Evolutionary conservation across 495 filamentous ascomycete species (phyloP).

Genomic region (Parathielavia appendiculata): DNA sequence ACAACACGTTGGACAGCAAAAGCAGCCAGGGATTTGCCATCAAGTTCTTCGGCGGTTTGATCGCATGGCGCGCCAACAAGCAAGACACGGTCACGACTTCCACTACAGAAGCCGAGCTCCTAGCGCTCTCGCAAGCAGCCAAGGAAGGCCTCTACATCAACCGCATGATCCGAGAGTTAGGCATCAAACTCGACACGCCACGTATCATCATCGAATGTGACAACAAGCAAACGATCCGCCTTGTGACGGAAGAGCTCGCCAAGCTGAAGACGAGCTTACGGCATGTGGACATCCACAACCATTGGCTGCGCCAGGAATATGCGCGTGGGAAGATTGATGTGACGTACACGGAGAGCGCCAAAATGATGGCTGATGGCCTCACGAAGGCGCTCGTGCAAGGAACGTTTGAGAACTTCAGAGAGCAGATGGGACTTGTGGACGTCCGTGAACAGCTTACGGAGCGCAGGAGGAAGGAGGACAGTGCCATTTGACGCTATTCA

Average conservation of each 20-base stretch:
- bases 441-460: background rate
- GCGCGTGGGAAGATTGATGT: background rate
- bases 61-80: conserved; percentile 26
- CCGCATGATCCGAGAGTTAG: background rate
- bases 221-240: background rate
- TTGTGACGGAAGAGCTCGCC: background rate
- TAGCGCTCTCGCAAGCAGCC: conserved; percentile 20
- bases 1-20: conserved; percentile 8
- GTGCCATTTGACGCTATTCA: background rate
- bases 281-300: background rate
- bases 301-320: background rate
- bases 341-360: background rate
- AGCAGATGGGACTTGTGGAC: background rate
- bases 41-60: conserved; percentile 22
- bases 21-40: conserved; percentile 22
- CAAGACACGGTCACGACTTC: conserved; percentile 29
- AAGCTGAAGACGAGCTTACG: background rate
- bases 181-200: background rate
- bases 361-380: background rate
- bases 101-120: conserved; percentile 25
- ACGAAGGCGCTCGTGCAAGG: background rate
- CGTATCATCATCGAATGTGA: background rate
- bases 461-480: background rate
- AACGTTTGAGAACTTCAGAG: background rate
- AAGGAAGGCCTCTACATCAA: conserved; percentile 15